Percentiles rank a stretch among this genome's conserved stretches.
phyloP scores from a whole-genome alignment of 352 stramenopile species.

The Pythium dissotocum region DNA sequence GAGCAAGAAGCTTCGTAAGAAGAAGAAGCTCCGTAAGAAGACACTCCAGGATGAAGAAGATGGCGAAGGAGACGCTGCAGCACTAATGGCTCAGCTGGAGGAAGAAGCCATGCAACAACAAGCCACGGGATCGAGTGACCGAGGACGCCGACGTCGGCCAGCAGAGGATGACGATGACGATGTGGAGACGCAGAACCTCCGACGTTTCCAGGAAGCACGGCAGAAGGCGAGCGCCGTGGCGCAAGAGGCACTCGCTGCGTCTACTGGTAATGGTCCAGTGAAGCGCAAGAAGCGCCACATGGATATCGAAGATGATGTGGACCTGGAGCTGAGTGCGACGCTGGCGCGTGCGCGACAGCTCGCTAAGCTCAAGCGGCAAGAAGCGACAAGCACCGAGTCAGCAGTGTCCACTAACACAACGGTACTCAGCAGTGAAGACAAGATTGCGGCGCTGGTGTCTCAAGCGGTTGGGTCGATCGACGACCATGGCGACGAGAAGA shows the following conservation, averaged over 20 bases:
- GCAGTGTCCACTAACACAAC: neutral
- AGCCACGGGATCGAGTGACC: conserved; percentile 37
- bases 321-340: conserved; percentile 77
- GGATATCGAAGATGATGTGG: conserved; percentile 55
- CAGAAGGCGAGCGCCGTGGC: conserved; percentile 60
- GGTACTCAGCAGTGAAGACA: conserved; percentile 45
- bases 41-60: conserved; percentile 35
- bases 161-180: conserved; percentile 33
- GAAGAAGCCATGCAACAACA: conserved; percentile 43
- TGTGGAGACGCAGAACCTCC: conserved; percentile 51
- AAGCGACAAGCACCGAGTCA: neutral
- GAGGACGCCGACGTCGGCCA: conserved; percentile 52
- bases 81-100: conserved; percentile 68
- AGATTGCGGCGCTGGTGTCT: conserved; percentile 58
- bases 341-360: conserved; percentile 66
- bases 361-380: conserved; percentile 40
- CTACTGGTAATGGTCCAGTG: conserved; percentile 11
- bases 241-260: conserved; percentile 40
- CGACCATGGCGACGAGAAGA: conserved; percentile 24
- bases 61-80: conserved; percentile 25
- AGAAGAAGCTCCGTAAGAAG: conserved; percentile 61
- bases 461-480: conserved; percentile 39
- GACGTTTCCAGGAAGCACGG: conserved; percentile 71
- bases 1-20: conserved; percentile 71
- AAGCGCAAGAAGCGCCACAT: conserved; percentile 48